Percentiles rank a stretch among this genome's conserved stretches.
Conservation (phyloP, 768 basidiomycete species). For the Collybiopsis luxurians region DNA sequence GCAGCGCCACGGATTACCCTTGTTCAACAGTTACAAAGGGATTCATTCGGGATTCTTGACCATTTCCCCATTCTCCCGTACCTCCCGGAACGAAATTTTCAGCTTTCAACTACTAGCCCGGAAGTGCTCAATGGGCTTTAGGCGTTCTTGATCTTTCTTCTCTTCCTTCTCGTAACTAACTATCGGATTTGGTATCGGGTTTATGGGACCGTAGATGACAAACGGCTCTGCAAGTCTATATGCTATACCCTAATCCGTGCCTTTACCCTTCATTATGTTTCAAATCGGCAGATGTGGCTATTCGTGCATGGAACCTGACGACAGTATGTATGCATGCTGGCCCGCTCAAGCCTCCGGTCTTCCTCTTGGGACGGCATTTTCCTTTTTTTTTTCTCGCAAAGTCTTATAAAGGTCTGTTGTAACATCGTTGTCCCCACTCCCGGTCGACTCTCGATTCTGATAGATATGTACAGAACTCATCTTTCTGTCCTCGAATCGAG, state of each 20-base stretch:
- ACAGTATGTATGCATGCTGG: neutral
- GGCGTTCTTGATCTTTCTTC: neutral
- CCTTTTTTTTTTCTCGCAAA: neutral
- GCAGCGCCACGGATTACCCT: slow-evolving; percentile 1
- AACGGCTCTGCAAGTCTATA: neutral
- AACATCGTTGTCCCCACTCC: neutral
- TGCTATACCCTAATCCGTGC: neutral
- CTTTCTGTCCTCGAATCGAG: slow-evolving; percentile 51
- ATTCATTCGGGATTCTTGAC: no score
- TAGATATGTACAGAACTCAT: slow-evolving; percentile 39
- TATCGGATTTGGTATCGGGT: no score
- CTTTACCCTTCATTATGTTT: slow-evolving; percentile 3
- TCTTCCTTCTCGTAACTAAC: neutral
- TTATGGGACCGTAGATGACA: neutral
- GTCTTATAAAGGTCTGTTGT: slow-evolving; percentile 10
- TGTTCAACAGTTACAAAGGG: no score
- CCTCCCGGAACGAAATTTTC: neutral
- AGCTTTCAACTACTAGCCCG: neutral
- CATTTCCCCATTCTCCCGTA: neutral
- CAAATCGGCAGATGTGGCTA: slow-evolving; percentile 7
- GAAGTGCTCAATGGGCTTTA: neutral
- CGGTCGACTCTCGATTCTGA: slow-evolving; percentile 9
- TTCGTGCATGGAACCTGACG: neutral
- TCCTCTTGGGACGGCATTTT: neutral
- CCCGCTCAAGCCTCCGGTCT: neutral